Evolutionary conservation across 805 yeast genomes (phyloP).

Genomic region (Starmerella roubikii): DNA sequence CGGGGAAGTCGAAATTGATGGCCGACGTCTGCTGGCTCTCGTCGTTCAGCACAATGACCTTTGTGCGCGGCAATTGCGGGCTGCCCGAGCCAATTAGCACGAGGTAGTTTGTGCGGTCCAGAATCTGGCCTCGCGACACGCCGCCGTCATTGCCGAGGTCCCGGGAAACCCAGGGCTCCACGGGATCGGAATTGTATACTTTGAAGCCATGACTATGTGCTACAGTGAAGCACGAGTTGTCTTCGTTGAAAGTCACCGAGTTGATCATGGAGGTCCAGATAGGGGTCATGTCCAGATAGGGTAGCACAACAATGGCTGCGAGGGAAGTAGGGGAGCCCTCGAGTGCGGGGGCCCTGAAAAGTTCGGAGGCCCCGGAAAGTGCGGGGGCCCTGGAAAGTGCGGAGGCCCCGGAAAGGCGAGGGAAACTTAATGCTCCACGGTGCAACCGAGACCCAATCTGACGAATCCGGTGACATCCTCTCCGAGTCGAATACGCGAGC

Average conservation of each 20-base stretch:
- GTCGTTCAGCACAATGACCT: slow-evolving; percentile 86
- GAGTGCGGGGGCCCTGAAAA: too few relatives aligned
- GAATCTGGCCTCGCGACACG: slow-evolving; percentile 65
- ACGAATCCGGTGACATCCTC: too few relatives aligned
- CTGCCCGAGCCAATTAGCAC: slow-evolving; percentile 82
- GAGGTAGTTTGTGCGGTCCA: slow-evolving; percentile 78
- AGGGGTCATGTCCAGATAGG: too few relatives aligned
- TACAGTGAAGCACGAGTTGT: slow-evolving; percentile 76
- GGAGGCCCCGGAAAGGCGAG: too few relatives aligned
- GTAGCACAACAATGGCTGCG: too few relatives aligned
- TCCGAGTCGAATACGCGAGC: too few relatives aligned
- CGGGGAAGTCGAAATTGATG: slow-evolving; percentile 64
- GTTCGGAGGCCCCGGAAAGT: too few relatives aligned
- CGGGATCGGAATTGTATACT: slow-evolving; percentile 78
- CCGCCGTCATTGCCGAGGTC: slow-evolving; percentile 37
- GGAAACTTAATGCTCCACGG: too few relatives aligned
- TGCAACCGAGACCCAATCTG: too few relatives aligned
- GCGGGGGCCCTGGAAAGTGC: too few relatives aligned
- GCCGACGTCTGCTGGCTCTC: slow-evolving; percentile 58
- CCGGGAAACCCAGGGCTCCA: slow-evolving; percentile 58
- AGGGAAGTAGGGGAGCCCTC: too few relatives aligned
- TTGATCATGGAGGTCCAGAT: too few relatives aligned
- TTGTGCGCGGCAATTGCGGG: slow-evolving; percentile 56
- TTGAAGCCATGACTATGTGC: slow-evolving; percentile 55
- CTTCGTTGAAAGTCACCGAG: slow-evolving; percentile 65